Evolutionary conservation across 2,329 filamentous ascomycete species (phyloP).

Genomic region (Trematosphaeria pertusa): DNA sequence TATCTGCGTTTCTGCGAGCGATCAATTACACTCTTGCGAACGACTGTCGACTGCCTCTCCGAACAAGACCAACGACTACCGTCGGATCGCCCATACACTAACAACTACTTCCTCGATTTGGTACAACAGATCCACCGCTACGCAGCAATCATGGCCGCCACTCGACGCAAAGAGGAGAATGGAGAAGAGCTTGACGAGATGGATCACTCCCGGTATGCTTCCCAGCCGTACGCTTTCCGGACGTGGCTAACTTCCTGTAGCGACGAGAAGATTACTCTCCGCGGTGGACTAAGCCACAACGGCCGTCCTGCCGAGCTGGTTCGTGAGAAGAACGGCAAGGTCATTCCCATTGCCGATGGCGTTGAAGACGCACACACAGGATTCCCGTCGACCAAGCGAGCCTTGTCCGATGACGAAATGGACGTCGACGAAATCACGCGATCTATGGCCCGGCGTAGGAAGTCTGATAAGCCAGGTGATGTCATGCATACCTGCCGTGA

Average conservation of each 20-base stretch:
- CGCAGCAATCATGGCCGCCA: conserved; percentile 80
- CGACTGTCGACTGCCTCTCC: conserved; percentile 83
- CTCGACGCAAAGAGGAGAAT: conserved; percentile 70
- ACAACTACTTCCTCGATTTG: conserved; percentile 95
- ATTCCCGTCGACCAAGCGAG: conserved; percentile 58
- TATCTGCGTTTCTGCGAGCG: conserved; percentile 91
- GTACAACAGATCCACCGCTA: conserved; percentile 92
- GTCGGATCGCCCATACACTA: conserved; percentile 88
- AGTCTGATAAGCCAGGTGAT: conserved; percentile 86
- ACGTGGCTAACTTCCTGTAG: conserved; percentile 47
- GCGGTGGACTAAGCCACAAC: conserved; percentile 81
- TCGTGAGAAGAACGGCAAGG: conserved; percentile 78
- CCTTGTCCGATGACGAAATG: conserved; percentile 67
- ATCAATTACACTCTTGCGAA: conserved; percentile 88
- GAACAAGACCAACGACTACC: conserved; percentile 86
- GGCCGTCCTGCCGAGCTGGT: conserved; percentile 86
- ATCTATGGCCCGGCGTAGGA: conserved; percentile 95
- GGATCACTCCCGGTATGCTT: conserved; percentile 56
- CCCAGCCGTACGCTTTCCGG: conserved; percentile 30
- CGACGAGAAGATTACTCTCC: conserved; percentile 77
- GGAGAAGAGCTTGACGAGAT: conserved; percentile 60
- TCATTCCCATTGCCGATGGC: conserved; percentile 71
- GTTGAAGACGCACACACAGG: conserved; percentile 67
- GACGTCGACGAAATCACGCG: conserved; percentile 85
- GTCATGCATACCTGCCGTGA: conserved; percentile 81